phyloP scores from a whole-genome alignment of 1,284 basidiomycete genomes.

The Ganoderma lucidum region DNA sequence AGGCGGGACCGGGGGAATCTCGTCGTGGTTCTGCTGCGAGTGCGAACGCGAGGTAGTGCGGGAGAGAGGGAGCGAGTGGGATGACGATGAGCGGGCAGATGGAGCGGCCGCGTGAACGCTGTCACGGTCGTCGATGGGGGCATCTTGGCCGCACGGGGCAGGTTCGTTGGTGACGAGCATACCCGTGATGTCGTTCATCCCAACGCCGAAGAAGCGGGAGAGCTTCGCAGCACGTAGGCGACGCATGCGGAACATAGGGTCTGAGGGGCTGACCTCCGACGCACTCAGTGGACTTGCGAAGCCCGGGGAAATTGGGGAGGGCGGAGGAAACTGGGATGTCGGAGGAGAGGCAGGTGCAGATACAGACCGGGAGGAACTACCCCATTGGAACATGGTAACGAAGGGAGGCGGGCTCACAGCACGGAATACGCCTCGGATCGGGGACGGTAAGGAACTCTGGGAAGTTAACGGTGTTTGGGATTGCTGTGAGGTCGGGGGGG shows the following conservation, averaged over 20 bases:
- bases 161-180: slow-evolving; percentile 24
- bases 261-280: slow-evolving; percentile 15
- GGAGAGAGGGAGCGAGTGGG: slow-evolving; percentile 11
- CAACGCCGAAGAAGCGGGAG: slow-evolving; percentile 66
- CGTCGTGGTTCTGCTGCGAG: background rate
- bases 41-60: slow-evolving; percentile 9
- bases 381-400: slow-evolving; percentile 25
- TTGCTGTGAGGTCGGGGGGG: slow-evolving; percentile 17
- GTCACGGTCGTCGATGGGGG: background rate
- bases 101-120: slow-evolving; percentile 8
- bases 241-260: slow-evolving; percentile 48
- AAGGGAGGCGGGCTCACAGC: slow-evolving; percentile 20
- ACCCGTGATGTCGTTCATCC: slow-evolving; percentile 53
- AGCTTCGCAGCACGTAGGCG: slow-evolving; percentile 61
- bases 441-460: slow-evolving; percentile 15
- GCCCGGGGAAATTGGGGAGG: slow-evolving; percentile 6
- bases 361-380: slow-evolving; percentile 9
- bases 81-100: slow-evolving; percentile 12
- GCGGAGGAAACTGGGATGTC: slow-evolving; percentile 22
- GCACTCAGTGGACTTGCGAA: slow-evolving; percentile 8
- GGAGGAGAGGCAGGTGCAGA: slow-evolving; percentile 35
- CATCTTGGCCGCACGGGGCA: background rate
- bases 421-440: slow-evolving; percentile 19
- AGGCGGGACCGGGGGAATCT: slow-evolving; percentile 8
- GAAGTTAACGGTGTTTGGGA: slow-evolving; percentile 23